These are phyloP conservation scores for Eimeria acervulina DNA, from an alignment of 169 alveolate species.

Conservation along the genomic window DNA sequence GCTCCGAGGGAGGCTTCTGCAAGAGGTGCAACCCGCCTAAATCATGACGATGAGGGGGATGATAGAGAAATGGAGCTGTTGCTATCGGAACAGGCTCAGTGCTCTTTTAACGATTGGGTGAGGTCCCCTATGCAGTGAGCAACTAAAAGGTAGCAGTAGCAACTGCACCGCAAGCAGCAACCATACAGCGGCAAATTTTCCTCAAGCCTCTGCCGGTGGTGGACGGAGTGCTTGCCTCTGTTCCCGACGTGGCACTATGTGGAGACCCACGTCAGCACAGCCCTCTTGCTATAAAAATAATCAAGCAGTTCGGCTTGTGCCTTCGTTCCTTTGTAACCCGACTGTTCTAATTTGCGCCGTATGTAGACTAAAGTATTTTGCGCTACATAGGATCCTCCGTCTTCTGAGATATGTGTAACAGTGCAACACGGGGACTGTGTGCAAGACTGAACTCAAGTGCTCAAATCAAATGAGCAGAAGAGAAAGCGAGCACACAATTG, in stretches of 20 bases:
- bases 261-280: not conserved
- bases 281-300: not conserved
- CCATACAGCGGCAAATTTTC: not conserved
- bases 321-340: not conserved
- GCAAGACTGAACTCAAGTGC: not conserved
- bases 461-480: not conserved
- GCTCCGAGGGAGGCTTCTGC: not conserved
- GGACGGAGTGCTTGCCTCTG: not conserved
- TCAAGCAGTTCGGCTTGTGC: not conserved
- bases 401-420: not conserved
- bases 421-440: not conserved
- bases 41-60: not conserved
- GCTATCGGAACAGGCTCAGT: not conserved
- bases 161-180: not conserved
- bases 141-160: not conserved
- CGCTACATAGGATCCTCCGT: not conserved
- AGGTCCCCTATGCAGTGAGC: not conserved
- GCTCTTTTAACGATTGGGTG: conserved; percentile 10
- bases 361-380: not conserved
- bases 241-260: not conserved
- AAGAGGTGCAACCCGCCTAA: not conserved
- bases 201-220: not conserved
- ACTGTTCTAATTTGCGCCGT: not conserved
- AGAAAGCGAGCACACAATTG: not conserved
- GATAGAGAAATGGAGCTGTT: not conserved